These are phyloP conservation scores for Rhizopus sp. DNA, from an alignment of 371 early-diverging fungal species.

Conservation along the genomic window DNA sequence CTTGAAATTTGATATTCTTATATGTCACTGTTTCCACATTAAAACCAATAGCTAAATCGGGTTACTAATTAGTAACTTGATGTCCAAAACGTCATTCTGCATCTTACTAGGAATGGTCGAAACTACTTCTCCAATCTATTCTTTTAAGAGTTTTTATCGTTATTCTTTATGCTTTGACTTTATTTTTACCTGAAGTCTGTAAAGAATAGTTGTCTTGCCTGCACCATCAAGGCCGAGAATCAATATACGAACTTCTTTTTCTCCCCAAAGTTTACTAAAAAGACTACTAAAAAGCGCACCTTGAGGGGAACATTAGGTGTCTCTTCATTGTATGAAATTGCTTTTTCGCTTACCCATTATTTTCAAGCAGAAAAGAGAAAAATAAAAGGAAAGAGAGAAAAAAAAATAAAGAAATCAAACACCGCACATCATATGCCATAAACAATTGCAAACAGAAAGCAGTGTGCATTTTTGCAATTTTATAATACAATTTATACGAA, in stretches of 20 bases:
- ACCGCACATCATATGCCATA: not conserved
- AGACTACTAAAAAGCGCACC: constrained; percentile 52
- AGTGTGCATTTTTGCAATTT: no score
- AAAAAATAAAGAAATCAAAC: constrained; percentile 5
- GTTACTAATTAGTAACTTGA: not conserved
- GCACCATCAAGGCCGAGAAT: constrained; percentile 95
- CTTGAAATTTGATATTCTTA: constrained; percentile 96
- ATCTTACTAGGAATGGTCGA: constrained; percentile 99
- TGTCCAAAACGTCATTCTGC: constrained; percentile 11
- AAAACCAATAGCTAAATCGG: constrained; percentile 72
- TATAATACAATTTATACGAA: no score
- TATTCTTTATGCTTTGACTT: not conserved
- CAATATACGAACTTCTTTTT: constrained; percentile 89
- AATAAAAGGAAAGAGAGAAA: not conserved
- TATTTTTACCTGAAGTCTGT: constrained; percentile 56
- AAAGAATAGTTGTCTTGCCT: constrained; percentile 92
- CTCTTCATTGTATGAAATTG: not conserved
- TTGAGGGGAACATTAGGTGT: constrained; percentile 6
- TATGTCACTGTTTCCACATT: constrained; percentile 97
- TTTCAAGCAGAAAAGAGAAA: not conserved
- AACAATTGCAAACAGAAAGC: no score
- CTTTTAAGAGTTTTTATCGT: not conserved
- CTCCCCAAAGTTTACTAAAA: constrained; percentile 51
- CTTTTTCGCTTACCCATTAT: not conserved
- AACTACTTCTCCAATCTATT: constrained; percentile 95